Conservation (phyloP, 1,284 basidiomycete genomes). For the Rhodotorula mucilaginosa region DNA sequence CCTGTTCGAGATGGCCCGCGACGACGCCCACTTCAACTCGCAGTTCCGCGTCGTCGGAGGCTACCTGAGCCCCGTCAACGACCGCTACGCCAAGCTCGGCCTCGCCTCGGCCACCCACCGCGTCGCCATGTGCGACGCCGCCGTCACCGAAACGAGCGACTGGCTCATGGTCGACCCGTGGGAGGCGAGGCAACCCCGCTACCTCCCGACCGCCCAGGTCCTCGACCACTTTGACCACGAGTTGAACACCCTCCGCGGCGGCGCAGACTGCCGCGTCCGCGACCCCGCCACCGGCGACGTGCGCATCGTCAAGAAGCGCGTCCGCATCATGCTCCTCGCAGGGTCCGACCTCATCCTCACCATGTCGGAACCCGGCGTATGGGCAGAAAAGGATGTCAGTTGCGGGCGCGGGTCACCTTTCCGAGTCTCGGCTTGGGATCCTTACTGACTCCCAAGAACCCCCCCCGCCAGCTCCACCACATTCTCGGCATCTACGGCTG, state of each 20-base stretch:
- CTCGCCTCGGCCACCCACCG: constrained; percentile 44
- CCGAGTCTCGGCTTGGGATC: too few species aligned
- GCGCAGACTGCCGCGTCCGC: constrained; percentile 36
- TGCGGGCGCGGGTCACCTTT: too few species aligned
- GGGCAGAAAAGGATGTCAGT: constrained; percentile 87
- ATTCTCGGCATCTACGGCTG: constrained; percentile 92
- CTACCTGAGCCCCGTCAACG: constrained; percentile 46
- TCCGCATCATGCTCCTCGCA: constrained; percentile 85
- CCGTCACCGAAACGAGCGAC: constrained; percentile 43
- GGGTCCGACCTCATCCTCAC: constrained; percentile 96
- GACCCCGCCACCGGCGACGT: constrained; percentile 32
- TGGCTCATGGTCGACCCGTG: constrained; percentile 47
- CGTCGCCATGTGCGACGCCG: constrained; percentile 45
- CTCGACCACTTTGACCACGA: constrained; percentile 47
- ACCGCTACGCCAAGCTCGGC: constrained; percentile 46
- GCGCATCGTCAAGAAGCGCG: constrained; percentile 48
- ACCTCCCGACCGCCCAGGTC: constrained; percentile 46
- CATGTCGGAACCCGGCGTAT: constrained; percentile 98
- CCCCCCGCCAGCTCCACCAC: constrained; percentile 72
- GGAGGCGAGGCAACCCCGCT: constrained; percentile 44
- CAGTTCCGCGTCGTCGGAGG: constrained; percentile 45
- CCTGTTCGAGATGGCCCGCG: constrained; percentile 46
- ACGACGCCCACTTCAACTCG: constrained; percentile 43
- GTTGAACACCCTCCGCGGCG: constrained; percentile 41
- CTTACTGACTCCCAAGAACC: background rate